Evolutionary conservation across 1,284 basidiomycete species (phyloP).

Genomic region (Ganoderma lucidum): DNA sequence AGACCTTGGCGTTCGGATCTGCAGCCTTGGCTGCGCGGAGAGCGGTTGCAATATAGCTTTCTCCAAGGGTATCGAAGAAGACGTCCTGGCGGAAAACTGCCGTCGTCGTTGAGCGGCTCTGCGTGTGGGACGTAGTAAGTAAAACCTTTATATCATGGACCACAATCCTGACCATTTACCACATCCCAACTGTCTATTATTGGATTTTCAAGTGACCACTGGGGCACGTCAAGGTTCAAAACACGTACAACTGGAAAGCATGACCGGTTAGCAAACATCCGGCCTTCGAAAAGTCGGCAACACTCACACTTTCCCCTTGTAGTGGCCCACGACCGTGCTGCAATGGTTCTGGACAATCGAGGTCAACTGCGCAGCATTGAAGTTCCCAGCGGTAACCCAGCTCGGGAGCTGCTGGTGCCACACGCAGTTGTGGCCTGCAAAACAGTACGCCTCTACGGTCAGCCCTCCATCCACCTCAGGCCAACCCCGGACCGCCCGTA

Average conservation of each 20-base stretch:
- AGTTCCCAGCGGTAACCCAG: conserved; percentile 57
- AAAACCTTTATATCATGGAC: neutral
- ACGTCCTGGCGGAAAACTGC: conserved; percentile 54
- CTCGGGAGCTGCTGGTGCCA: conserved; percentile 63
- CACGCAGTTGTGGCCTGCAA: conserved; percentile 55
- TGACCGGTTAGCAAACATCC: neutral
- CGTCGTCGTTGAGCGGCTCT: conserved; percentile 68
- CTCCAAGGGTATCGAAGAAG: conserved; percentile 57
- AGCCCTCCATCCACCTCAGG: neutral
- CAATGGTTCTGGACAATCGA: conserved; percentile 56
- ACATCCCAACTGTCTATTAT: conserved; percentile 46
- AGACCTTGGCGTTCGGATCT: conserved; percentile 50
- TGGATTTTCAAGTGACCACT: neutral
- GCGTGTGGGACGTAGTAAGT: neutral
- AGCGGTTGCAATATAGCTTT: conserved; percentile 52
- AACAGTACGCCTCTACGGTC: neutral
- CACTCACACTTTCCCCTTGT: conserved; percentile 57
- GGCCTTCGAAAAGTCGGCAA: neutral
- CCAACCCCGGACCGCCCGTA: neutral
- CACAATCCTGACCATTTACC: conserved; percentile 42
- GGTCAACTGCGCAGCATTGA: conserved; percentile 51
- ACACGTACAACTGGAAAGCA: conserved; percentile 35
- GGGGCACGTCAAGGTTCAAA: neutral
- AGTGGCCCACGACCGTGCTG: conserved; percentile 55
- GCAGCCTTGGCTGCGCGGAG: conserved; percentile 53